Evolutionary conservation across 1,284 basidiomycete species (phyloP), one percentile per base, ranked within the genome.

Genomic region (Naganishia sp.): DNA sequence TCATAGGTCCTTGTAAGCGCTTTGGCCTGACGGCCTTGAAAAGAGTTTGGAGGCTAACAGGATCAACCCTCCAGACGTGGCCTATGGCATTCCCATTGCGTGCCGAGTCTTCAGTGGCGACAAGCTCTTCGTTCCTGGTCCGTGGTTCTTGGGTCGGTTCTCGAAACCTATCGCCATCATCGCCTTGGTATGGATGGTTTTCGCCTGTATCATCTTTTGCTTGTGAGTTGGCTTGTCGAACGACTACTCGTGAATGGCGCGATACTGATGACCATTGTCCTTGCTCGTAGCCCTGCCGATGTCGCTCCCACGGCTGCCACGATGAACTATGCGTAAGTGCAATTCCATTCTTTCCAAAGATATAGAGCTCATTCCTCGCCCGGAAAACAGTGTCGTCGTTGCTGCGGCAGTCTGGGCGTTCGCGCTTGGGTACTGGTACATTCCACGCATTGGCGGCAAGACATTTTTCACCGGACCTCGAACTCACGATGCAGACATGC

Each of bases 141-240:
- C 76, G 6, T 77, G 72, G 72, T 72, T 72, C 61, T 70, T 75
- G 42, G 76, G 76, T 39, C 68, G 72, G 4, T 70, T 59, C n/a
- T 70, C 69, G 23, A 63, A 68, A 48, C 72, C 73, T 9, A 70
- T 73, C 50, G 75, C 75, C 1, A 54, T 69, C 52, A 70, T 76
- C 45, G 72, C 75, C 1, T 59, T 71, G 18, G 55, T 68, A 21
- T 77, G 75, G 75, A 77, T 77, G 76, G 60, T 68, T 6, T 77
- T 77, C 45, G 75, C 76, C 15, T 71, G 73, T 50, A 70, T 77
- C 54, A 72, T 77, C 56, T 77, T 77, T 64, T 74, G 73, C 70
- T 77, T 77, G 75, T 76, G 46, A 68, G 75, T 71, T 36, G 15
- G 25, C 18, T 11, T 9, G 11, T 15, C 16, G 18, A 13, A 21